Evolutionary conservation across 768 basidiomycete species (phyloP).

Genomic region (Crucibulum laeve): DNA sequence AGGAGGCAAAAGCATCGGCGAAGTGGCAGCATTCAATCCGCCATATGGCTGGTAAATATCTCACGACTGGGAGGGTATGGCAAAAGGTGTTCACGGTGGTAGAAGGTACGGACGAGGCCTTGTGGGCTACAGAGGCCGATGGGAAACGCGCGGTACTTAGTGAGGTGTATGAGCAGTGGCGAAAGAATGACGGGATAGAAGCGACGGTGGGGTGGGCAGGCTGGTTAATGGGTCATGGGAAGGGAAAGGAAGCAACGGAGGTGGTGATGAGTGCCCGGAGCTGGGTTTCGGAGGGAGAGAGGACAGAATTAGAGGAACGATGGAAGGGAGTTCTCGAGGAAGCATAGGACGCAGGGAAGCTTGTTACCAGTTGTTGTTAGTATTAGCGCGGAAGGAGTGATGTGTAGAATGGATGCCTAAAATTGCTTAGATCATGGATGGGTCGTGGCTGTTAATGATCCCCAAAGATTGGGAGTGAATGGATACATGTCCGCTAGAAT

Average conservation of each 20-base stretch:
- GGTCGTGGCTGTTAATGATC: no score
- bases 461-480: no score
- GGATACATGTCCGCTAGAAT: no score
- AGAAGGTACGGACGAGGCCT: constrained; percentile 12
- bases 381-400: constrained; percentile 1
- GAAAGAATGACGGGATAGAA: constrained; percentile 25
- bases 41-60: constrained; percentile 35
- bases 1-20: constrained; percentile 13
- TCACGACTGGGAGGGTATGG: constrained; percentile 42
- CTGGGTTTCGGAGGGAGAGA: constrained; percentile 19
- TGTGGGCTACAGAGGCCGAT: no score
- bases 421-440: no score
- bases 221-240: constrained; percentile 39
- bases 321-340: constrained; percentile 20
- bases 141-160: constrained; percentile 21
- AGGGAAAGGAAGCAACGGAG: constrained; percentile 34
- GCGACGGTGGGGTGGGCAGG: constrained; percentile 40
- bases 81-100: constrained; percentile 31
- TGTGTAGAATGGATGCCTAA: neutral
- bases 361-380: neutral
- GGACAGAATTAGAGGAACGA: constrained; percentile 26
- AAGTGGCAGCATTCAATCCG: constrained; percentile 27
- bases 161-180: constrained; percentile 41
- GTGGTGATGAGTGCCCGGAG: constrained; percentile 27
- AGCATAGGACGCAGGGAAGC: no score